Conservation (phyloP, 192 early-diverging fungal genomes). For the Glomus cerebriforme region DNA sequence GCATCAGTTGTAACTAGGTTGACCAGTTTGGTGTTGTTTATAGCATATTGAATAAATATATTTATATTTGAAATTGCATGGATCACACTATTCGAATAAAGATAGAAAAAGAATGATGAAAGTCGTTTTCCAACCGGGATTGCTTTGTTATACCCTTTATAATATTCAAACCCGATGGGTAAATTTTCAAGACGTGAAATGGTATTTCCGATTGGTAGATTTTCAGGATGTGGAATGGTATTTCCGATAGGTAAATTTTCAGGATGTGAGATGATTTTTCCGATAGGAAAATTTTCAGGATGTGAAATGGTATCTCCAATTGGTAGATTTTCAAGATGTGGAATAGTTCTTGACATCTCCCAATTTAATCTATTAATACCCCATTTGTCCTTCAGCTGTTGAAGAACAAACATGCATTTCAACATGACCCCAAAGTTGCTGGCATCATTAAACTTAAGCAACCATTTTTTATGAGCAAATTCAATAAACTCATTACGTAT, state of each 20-base stretch:
- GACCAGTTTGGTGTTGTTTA: background rate
- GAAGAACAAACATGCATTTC: constrained; percentile 33
- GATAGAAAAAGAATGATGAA: background rate
- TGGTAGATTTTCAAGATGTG: too few relatives aligned
- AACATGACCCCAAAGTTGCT: constrained; percentile 36
- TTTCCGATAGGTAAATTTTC: background rate
- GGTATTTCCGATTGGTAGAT: background rate
- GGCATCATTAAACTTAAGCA: constrained; percentile 9
- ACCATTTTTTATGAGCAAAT: background rate
- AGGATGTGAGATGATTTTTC: background rate
- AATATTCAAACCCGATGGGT: background rate
- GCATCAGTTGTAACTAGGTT: background rate
- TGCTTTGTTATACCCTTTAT: background rate
- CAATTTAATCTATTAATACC: background rate
- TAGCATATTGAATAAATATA: constrained; percentile 15
- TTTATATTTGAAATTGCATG: background rate
- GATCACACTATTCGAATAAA: background rate
- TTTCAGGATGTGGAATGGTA: background rate
- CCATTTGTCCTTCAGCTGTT: background rate
- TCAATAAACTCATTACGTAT: background rate
- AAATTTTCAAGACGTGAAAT: background rate
- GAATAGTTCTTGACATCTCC: background rate
- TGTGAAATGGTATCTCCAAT: background rate
- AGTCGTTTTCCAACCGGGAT: constrained; percentile 6
- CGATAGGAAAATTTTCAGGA: background rate